Percentiles rank a stretch among this genome's conserved stretches.
Conservation (phyloP, 129 eudicot genomes). For the Glebionis coronaria region DNA sequence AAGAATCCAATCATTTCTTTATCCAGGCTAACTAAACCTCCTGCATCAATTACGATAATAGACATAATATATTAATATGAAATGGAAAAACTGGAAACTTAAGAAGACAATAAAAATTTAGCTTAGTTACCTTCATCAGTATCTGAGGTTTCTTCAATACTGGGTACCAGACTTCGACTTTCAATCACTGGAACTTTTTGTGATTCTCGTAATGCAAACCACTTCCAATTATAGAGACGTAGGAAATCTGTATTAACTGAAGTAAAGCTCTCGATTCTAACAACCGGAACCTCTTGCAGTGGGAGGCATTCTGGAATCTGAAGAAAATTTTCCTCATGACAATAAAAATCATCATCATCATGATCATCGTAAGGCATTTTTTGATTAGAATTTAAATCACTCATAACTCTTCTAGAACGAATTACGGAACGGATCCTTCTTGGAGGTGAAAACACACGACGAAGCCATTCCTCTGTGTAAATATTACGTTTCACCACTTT, state of each 20-base stretch:
- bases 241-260: background rate
- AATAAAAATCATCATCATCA: background rate
- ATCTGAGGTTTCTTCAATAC: background rate
- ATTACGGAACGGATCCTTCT: slow-evolving; percentile 28
- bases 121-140: slow-evolving; percentile 14
- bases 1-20: background rate
- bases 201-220: slow-evolving; percentile 4
- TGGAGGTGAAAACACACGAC: slow-evolving; percentile 20
- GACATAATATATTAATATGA: background rate
- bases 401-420: slow-evolving; percentile 8
- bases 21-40: slow-evolving; percentile 21
- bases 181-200: slow-evolving; percentile 12
- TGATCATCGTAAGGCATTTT: slow-evolving; percentile 1
- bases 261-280: slow-evolving; percentile 19
- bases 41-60: slow-evolving; percentile 29
- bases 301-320: background rate
- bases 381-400: background rate
- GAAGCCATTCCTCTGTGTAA: background rate
- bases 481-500: background rate
- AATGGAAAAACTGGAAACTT: background rate
- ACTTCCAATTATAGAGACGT: background rate
- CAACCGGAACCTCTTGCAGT: slow-evolving; percentile 19
- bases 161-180: slow-evolving; percentile 20
- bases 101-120: background rate
- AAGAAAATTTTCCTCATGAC: slow-evolving; percentile 18